A percentile compares a stretch with the other conserved stretches of the same genome.
These are phyloP conservation scores for Poa pratensis DNA, from an alignment of 176 grass and related monocot genomes.

Conservation along the genomic window DNA sequence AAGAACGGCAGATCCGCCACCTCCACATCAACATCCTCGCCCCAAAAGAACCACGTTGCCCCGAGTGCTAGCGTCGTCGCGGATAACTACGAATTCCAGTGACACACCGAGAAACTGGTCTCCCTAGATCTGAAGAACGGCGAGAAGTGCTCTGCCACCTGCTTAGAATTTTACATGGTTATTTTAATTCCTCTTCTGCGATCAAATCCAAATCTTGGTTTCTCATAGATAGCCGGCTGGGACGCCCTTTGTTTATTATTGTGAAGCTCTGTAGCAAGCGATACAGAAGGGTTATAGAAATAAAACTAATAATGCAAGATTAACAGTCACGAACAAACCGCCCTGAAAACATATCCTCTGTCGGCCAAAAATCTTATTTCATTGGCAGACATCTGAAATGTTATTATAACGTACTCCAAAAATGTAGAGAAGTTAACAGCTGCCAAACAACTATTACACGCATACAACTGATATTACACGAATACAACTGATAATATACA, in stretches of 20 bases:
- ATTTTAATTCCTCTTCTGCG: not conserved
- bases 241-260: not conserved
- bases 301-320: not conserved
- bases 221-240: not conserved
- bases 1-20: no score
- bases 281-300: no score
- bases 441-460: not conserved
- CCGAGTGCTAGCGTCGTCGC: no score
- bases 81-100: no score
- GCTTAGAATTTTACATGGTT: no score
- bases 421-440: not conserved
- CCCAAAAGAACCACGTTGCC: no score
- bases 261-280: not conserved
- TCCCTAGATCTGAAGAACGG: no score
- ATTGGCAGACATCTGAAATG: slow-evolving; percentile 19
- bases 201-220: not conserved
- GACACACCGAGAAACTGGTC: no score
- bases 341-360: not conserved
- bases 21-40: no score
- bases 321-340: not conserved
- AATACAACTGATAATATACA: not conserved
- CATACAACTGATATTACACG: slow-evolving; percentile 1
- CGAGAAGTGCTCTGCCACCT: no score
- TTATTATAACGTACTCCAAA: not conserved
- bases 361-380: not conserved